Evolutionary conservation across 2,329 filamentous ascomycete species (phyloP).

Genomic region (Emergomyces africanus): DNA sequence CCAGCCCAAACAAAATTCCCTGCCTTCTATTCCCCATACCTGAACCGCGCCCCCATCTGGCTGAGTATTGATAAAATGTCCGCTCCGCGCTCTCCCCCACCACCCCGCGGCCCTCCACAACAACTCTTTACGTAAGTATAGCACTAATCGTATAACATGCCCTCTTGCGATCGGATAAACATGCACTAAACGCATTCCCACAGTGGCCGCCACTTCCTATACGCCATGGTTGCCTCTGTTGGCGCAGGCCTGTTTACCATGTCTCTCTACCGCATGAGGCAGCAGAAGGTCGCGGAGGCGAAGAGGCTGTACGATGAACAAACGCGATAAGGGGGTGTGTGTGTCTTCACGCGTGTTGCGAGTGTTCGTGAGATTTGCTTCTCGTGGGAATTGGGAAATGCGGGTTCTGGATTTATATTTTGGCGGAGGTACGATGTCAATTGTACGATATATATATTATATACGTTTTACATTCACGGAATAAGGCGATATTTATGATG

Average conservation of each 20-base stretch:
- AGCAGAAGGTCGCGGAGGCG: background rate
- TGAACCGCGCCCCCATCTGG: background rate
- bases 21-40: background rate
- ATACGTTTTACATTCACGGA: background rate
- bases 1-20: background rate
- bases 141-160: too few species aligned
- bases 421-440: background rate
- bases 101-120: background rate
- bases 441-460: background rate
- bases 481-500: background rate
- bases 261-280: background rate
- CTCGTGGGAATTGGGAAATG: background rate
- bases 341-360: background rate
- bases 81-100: constrained; percentile 5
- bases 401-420: background rate
- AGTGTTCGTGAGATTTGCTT: background rate
- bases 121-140: background rate
- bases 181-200: background rate
- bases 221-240: background rate
- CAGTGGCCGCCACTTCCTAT: background rate
- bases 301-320: background rate
- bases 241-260: background rate
- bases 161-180: background rate
- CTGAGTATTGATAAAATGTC: background rate
- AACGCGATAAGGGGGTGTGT: background rate